Conservation (phyloP, 108 stramenopile species). For the Chaetoceros muelleri region DNA sequence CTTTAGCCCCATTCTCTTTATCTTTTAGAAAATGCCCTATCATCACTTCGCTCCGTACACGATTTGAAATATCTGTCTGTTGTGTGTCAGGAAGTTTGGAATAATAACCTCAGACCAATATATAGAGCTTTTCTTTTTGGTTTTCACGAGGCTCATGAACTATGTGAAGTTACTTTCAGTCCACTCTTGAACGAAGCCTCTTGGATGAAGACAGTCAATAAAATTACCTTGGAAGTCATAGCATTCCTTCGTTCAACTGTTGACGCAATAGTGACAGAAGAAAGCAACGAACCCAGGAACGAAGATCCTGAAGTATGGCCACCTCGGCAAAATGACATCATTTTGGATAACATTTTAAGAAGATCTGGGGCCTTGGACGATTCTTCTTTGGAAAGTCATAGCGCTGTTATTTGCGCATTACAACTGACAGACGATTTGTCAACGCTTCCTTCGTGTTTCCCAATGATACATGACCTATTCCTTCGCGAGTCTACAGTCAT, state of each 20-base stretch:
- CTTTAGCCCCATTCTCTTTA: conserved; percentile 28
- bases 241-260: conserved; percentile 12
- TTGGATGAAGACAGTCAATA: conserved; percentile 44
- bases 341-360: conserved; percentile 32
- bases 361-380: conserved; percentile 17
- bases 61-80: conserved; percentile 20
- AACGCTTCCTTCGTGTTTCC: conserved; percentile 36
- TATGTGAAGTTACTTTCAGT: conserved; percentile 29
- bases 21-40: conserved; percentile 29
- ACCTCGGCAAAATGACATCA: conserved; percentile 30
- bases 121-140: conserved; percentile 66
- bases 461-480: conserved; percentile 45
- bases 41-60: conserved; percentile 37
- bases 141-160: conserved; percentile 57
- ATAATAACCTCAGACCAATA: conserved; percentile 43
- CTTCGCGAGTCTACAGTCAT: conserved; percentile 31
- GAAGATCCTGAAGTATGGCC: conserved; percentile 42
- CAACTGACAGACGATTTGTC: conserved; percentile 33
- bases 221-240: conserved; percentile 17
- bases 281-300: background rate
- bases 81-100: conserved; percentile 56
- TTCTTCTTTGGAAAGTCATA: conserved; percentile 47
- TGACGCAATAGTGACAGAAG: background rate
- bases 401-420: conserved; percentile 43
- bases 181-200: conserved; percentile 37